Evolutionary conservation across 805 yeast genomes (phyloP).

Genomic region (Hanseniaspora vineae): DNA sequence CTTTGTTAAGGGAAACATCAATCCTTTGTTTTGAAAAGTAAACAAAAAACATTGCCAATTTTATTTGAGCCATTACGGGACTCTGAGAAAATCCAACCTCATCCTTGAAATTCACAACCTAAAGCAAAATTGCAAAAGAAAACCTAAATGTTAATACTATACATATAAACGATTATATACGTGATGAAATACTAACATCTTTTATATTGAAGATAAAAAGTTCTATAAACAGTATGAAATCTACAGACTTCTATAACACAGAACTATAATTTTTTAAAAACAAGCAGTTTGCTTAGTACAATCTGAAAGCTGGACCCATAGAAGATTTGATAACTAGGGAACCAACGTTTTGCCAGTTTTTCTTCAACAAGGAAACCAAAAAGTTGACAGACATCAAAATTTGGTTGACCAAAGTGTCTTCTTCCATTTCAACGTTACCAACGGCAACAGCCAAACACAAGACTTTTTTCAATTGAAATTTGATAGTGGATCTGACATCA

Average conservation of each 20-base stretch:
- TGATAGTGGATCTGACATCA: slow-evolving; percentile 98
- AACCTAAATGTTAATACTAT: background rate
- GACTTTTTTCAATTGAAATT: slow-evolving; percentile 99
- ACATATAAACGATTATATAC: background rate
- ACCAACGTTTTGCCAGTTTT: slow-evolving; percentile 99
- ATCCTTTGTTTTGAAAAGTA: no score
- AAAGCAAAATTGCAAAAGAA: no score
- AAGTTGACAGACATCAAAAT: slow-evolving; percentile 98
- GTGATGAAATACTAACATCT: background rate
- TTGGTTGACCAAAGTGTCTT: slow-evolving; percentile 91
- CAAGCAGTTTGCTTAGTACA: slow-evolving; percentile 51
- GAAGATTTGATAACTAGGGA: slow-evolving; percentile 97
- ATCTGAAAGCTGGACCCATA: slow-evolving; percentile 99
- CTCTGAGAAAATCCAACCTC: no score
- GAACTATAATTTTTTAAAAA: no score
- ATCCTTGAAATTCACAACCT: no score
- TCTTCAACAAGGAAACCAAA: slow-evolving; percentile 97
- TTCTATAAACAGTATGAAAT: no score
- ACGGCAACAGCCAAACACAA: slow-evolving; percentile 98
- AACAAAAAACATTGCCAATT: no score
- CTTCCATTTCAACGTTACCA: slow-evolving; percentile 99
- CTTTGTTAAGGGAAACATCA: no score
- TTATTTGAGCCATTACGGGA: no score
- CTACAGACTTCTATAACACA: background rate
- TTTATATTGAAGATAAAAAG: background rate